Evolutionary conservation across 768 basidiomycete species (phyloP), one percentile per base, ranked within the genome.

Genomic region (Kwoniella heveanensis): DNA sequence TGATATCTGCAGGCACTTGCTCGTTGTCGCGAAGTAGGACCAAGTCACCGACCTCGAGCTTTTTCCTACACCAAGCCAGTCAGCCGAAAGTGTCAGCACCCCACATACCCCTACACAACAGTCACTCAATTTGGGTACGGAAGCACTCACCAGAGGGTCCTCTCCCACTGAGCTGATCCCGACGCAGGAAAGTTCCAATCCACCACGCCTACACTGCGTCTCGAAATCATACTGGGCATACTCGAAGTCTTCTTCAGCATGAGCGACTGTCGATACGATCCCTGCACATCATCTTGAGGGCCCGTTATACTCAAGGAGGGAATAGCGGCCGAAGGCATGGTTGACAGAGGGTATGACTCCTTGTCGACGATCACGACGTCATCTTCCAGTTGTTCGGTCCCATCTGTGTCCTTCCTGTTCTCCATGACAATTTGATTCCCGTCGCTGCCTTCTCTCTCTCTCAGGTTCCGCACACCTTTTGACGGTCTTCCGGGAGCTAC

Each of bases 1-100:
- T 85, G 68, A 98, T 89, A 74, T 99, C 95, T 8, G 95, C 95
- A 0, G 95, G 95, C 13, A 98, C 89, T 81, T 96, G 95, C 54
- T 97, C 95, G 79, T 97, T 90, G 68, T 97, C 92, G 62, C 89
- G 83, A 32, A 98, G 83, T 8, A 97, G 82, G 29, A 98, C 91
- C 22, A 97, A 81, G 76, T 98, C 95, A n/a, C 95, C 95, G 12
- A 97, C 93, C 76, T 96, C 93, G 48, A 98, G 84, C 83, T 98
- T 97, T 84, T 98, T 97, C 95, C 75, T 77, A 46, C 17, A 24
- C 48, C 10, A 49, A 15, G 2, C 17, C 22, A 48, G 36, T 17
- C 19, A 25, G 32, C 13, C 13, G 13, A 32, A 6, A 32, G 32
- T 13, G n/a, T n/a, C n/a, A n/a, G n/a, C n/a, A n/a, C n/a, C n/a